phyloP scores from a whole-genome alignment of 352 stramenopile species.

The Phytophthora capsici region DNA sequence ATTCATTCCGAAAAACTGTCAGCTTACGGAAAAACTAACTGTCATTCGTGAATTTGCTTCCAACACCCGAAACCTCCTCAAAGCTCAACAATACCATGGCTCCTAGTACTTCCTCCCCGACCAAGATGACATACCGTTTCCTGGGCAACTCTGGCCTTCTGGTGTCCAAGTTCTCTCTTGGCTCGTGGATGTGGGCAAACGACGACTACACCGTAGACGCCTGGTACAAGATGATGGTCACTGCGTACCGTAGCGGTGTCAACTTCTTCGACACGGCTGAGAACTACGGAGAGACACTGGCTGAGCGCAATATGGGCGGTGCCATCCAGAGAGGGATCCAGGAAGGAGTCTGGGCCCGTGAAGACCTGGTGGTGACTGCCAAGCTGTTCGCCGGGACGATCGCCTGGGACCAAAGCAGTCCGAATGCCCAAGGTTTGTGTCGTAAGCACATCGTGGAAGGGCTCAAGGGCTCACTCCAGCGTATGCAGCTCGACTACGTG shows the following conservation, averaged over 20 bases:
- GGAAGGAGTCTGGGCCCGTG: constrained; percentile 42
- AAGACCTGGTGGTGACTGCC: constrained; percentile 65
- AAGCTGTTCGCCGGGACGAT: constrained; percentile 52
- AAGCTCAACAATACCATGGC: not conserved
- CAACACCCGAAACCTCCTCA: not conserved
- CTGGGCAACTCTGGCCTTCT: constrained; percentile 48
- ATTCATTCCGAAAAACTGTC: too few relatives aligned
- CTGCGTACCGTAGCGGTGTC: constrained; percentile 2
- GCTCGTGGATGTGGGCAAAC: constrained; percentile 40
- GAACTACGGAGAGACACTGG: constrained; percentile 3
- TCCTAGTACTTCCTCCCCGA: not conserved
- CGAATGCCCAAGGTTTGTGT: constrained; percentile 39
- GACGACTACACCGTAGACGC: constrained; percentile 29
- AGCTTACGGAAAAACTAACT: too few relatives aligned
- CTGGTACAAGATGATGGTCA: constrained; percentile 7
- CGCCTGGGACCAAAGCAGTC: constrained; percentile 7
- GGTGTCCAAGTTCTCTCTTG: constrained; percentile 51
- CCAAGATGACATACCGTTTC: constrained; percentile 54
- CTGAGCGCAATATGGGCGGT: constrained; percentile 45
- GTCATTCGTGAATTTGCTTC: constrained; percentile 3
- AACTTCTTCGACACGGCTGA: constrained; percentile 13
- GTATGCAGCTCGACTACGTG: constrained; percentile 56
- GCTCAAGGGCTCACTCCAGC: constrained; percentile 41
- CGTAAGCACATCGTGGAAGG: constrained; percentile 62
- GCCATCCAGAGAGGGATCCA: constrained; percentile 49